Evolutionary conservation across 2,329 filamentous ascomycete genomes (phyloP), one percentile per base, ranked within the genome.

Genomic region (Penicillium sp.): DNA sequence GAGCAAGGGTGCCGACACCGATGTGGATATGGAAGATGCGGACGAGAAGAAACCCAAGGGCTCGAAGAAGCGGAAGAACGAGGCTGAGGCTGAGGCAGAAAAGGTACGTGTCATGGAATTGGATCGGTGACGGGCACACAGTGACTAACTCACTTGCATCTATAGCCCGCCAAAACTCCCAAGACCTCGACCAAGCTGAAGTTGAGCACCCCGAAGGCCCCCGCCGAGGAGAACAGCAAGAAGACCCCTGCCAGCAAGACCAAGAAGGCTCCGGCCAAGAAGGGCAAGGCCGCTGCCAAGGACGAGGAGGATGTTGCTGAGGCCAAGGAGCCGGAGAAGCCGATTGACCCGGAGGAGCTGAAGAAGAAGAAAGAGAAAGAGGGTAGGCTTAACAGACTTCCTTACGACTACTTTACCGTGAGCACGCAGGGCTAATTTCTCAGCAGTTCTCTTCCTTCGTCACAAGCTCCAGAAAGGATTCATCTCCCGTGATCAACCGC

Each of bases 401-500:
- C 27, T 20, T 8, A n/a, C 10, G 0, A 16, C 4, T 39, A n/a
- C 13, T 20, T n/a, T 8, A 6, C 24, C 35, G 28, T 16, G 41
- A 30, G 5, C 6, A 18, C 9, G 4, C 2, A 20, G 5, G 47
- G 33, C 43, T 51, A 46, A 51, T 16, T 18, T 13, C 9, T 24
- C 8, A 24, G 3, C 46, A 83, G 90, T 99, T n/a, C 77, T 96
- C 28, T 97, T 95, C 72, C 82, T 96, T 35, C 88, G 94, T 57
- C 92, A 99, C 74, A 90, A 92, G 70, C 84, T 99, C 30, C 94
- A 99, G 69, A 95, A 95, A 70, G 92, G 92, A 0, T 91, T 99
- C 63, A 80, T 99, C 39, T 89, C 88, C 20, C 84, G 89, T 53
- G 91, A 96, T 60, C 83, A 89, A 61, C 82, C 86, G 44, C 92